Base-by-base conservation (phyloP, 345 rosid genomes). In the Streptanthus diversifolius region DNA sequence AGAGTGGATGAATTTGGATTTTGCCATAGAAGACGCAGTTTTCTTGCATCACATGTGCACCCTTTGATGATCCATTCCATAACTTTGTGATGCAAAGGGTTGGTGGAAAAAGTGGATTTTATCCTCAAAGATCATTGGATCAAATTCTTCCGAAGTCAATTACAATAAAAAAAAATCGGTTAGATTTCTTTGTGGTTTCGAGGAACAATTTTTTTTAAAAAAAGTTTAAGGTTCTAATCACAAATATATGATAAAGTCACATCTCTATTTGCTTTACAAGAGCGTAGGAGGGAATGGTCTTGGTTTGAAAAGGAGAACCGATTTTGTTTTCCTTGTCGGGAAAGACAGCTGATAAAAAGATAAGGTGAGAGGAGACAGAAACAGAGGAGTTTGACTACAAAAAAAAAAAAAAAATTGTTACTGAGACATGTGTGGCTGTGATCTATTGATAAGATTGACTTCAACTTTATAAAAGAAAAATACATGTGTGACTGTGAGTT, bases 11-110 rank as follows among this genome's bases (percentile, higher is more conserved):
- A 48, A 21, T 49, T 47, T 75, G 61, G 79, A 64, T 15, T 32
- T 66, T 49, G 73, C 41, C 30, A 61, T 32, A 53, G 51, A 21
- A 75, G 59, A 76, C 79, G 66, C 79, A 75, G 79, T 76, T 76
- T 76, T 63, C n/a, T 63, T 76, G 65, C 70, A 76, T 76, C 79
- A 76, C 1, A 9, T 43, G 48, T 62, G 74, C 72, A 51, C 29
- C 56, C 74, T 51, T 17, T 22, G 43, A 29, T 53, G 51, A 69
- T 69, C 63, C 43, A 18, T 75, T 43, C 43, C 59, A 62, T 69
- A 76, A 41, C 65, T 62, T 17, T 67, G 68, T 68, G 74, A 68
- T 75, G 63, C n/a, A 30, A 59, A 30, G 9, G 47, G 68, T 75
- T 59, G 79, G 73, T 68, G 79, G 25, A 52, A 35, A 69, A 75